These are phyloP conservation scores for Cudoniella acicularis DNA, from an alignment of 495 filamentous ascomycete species.

Conservation along the genomic window DNA sequence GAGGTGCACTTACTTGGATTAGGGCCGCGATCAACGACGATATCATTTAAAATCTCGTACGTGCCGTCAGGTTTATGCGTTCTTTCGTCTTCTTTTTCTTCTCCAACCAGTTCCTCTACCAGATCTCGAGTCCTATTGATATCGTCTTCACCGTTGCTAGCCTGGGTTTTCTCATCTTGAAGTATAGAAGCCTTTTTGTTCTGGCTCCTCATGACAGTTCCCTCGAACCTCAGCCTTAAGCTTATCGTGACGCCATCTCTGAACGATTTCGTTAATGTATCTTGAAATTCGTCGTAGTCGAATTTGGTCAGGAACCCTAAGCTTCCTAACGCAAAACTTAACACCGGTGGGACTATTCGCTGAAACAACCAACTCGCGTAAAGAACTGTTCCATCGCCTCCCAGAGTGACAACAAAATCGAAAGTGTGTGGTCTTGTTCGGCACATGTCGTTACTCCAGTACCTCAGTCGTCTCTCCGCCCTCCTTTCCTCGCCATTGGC, in stretches of 20 bases:
- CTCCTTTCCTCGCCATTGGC: not conserved
- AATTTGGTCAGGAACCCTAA: conserved; percentile 96
- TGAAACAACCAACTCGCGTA: conserved; percentile 98
- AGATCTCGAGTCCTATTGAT: conserved; percentile 55
- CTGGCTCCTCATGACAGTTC: conserved; percentile 86
- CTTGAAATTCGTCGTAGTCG: conserved; percentile 71
- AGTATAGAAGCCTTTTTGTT: conserved; percentile 26
- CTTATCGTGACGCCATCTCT: conserved; percentile 84
- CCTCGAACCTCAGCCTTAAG: conserved; percentile 85
- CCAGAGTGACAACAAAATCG: conserved; percentile 89
- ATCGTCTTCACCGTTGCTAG: conserved; percentile 25
- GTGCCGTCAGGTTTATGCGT: conserved; percentile 79
- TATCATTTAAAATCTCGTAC: conserved; percentile 88
- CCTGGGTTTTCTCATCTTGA: conserved; percentile 3
- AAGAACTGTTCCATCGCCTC: conserved; percentile 94
- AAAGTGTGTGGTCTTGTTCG: conserved; percentile 75
- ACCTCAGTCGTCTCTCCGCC: conserved; percentile 55
- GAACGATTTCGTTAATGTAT: conserved; percentile 69
- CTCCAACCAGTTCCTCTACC: conserved; percentile 85
- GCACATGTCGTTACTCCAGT: conserved; percentile 81
- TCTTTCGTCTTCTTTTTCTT: conserved; percentile 71
- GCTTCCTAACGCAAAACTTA: conserved; percentile 88
- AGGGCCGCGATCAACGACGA: conserved; percentile 85
- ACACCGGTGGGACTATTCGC: conserved; percentile 87
- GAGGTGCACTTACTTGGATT: conserved; percentile 54